Percentiles rank a stretch among this genome's conserved stretches.
Evolutionary conservation across 2,329 filamentous ascomycete species (phyloP).

Genomic region (Cadophora malorum): DNA sequence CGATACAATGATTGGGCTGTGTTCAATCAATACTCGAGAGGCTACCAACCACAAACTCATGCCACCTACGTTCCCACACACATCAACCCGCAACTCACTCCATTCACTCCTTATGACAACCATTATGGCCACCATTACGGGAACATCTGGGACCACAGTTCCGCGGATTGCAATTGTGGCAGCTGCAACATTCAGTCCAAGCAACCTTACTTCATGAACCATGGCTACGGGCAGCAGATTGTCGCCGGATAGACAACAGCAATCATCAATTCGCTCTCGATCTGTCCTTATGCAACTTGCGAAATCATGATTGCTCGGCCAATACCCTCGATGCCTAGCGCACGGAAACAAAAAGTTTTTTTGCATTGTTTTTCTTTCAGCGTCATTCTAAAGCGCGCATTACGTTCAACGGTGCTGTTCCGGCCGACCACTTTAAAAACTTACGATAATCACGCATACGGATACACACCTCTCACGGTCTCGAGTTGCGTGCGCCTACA

Average conservation of each 20-base stretch:
- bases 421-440: slow-evolving; percentile 31
- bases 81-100: slow-evolving; percentile 55
- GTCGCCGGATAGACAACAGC: slow-evolving; percentile 48
- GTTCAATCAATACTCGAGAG: slow-evolving; percentile 55
- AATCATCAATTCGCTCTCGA: slow-evolving; percentile 13
- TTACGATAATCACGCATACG: slow-evolving; percentile 40
- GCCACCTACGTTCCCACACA: slow-evolving; percentile 50
- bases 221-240: slow-evolving; percentile 53
- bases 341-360: slow-evolving; percentile 44
- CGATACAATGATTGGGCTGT: slow-evolving; percentile 59
- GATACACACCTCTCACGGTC: slow-evolving; percentile 43
- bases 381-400: slow-evolving; percentile 41
- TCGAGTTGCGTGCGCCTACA: slow-evolving; percentile 46
- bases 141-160: slow-evolving; percentile 54
- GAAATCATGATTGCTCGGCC: not conserved
- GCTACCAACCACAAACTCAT: slow-evolving; percentile 43
- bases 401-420: slow-evolving; percentile 41
- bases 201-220: slow-evolving; percentile 53
- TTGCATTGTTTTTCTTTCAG: slow-evolving; percentile 39
- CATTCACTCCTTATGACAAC: slow-evolving; percentile 50
- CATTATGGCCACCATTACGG: slow-evolving; percentile 45
- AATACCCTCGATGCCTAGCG: slow-evolving; percentile 39
- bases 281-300: slow-evolving; percentile 1
- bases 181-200: slow-evolving; percentile 54
- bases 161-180: slow-evolving; percentile 53